phyloP scores from a whole-genome alignment of 1,284 basidiomycete genomes.

The Chalciporus sp. region DNA sequence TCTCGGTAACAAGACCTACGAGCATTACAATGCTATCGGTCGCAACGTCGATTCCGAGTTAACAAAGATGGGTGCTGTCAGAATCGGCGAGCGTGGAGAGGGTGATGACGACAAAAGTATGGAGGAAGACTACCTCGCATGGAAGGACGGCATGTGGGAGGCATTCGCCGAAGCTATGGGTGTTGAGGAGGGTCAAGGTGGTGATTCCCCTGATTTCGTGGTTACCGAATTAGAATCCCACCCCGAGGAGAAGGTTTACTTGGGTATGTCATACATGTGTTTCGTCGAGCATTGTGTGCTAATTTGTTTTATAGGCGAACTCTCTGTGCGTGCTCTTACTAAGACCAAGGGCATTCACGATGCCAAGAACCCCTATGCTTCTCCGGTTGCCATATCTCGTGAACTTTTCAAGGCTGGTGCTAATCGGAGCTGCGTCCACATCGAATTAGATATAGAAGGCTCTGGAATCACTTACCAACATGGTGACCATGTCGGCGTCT shows the following conservation, averaged over 20 bases:
- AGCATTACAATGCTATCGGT: constrained; percentile 92
- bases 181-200: constrained; percentile 95
- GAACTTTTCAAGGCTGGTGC: constrained; percentile 82
- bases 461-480: constrained; percentile 99
- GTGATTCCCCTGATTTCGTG: constrained; percentile 93
- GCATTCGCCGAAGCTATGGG: constrained; percentile 79
- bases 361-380: constrained; percentile 94
- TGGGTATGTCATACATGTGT: constrained; percentile 54
- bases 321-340: constrained; percentile 87
- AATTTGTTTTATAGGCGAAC: constrained; percentile 59
- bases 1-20: constrained; percentile 94
- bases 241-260: constrained; percentile 84
- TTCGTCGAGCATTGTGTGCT: constrained; percentile 3
- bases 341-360: constrained; percentile 93
- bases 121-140: constrained; percentile 99
- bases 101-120: constrained; percentile 99
- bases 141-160: constrained; percentile 98
- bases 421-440: constrained; percentile 93
- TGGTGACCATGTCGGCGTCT: constrained; percentile 96
- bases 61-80: constrained; percentile 78
- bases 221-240: constrained; percentile 82
- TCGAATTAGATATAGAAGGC: constrained; percentile 93
- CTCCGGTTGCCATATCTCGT: constrained; percentile 75
- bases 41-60: constrained; percentile 80
- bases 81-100: constrained; percentile 92